Evolutionary conservation across 345 rosid species (phyloP).

Genomic region (Stellera chamaejasme): DNA sequence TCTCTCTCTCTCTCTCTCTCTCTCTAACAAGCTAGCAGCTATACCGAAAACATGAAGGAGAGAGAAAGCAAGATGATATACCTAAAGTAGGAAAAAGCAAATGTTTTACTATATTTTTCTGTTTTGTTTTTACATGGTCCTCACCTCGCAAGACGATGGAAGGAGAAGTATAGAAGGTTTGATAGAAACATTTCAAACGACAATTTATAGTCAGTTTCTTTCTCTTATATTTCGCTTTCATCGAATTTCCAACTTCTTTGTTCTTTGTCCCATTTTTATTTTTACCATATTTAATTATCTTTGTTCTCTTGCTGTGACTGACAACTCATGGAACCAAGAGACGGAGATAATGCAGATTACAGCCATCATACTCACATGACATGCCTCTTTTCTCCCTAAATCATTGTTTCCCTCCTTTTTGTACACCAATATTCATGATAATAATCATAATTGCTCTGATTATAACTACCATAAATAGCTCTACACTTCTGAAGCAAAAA

Average conservation of each 20-base stretch:
- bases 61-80: constrained; percentile 25
- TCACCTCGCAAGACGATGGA: constrained; percentile 31
- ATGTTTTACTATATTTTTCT: constrained; percentile 25
- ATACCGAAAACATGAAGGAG: constrained; percentile 13
- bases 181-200: constrained; percentile 45
- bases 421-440: constrained; percentile 22
- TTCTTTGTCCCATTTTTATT: constrained; percentile 2
- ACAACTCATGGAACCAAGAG: constrained; percentile 29
- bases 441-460: constrained; percentile 24
- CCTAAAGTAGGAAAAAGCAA: constrained; percentile 60
- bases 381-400: constrained; percentile 23
- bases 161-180: constrained; percentile 45
- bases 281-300: constrained; percentile 1
- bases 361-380: constrained; percentile 23
- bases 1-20: constrained; percentile 11
- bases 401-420: constrained; percentile 16
- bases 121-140: constrained; percentile 10
- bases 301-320: constrained; percentile 14
- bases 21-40: constrained; percentile 5
- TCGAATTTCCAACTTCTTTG: constrained; percentile 28
- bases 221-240: constrained; percentile 45
- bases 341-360: constrained; percentile 13
- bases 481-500: too few species aligned
- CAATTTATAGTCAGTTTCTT: constrained; percentile 22
- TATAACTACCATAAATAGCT: background rate